Evolutionary conservation across 2,329 filamentous ascomycete species (phyloP).

Genomic region (Anthostomella pinea): DNA sequence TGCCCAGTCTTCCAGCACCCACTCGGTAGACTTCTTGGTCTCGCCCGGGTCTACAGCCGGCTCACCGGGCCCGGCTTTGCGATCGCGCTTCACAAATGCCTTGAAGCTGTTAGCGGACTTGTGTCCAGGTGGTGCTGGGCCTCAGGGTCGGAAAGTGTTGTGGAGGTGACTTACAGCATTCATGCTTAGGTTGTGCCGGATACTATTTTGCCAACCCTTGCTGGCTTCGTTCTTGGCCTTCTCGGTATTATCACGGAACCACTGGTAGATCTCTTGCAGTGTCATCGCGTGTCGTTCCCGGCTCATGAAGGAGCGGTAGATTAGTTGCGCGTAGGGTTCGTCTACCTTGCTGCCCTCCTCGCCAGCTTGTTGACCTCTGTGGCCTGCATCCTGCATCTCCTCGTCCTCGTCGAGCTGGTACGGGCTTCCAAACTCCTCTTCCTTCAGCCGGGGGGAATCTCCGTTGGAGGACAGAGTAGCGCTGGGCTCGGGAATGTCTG

Average conservation of each 20-base stretch:
- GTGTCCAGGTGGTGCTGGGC: too few species aligned
- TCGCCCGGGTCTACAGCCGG: slow-evolving; percentile 42
- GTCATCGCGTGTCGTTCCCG: slow-evolving; percentile 67
- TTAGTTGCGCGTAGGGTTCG: slow-evolving; percentile 77
- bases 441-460: slow-evolving; percentile 8
- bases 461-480: slow-evolving; percentile 3
- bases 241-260: slow-evolving; percentile 79
- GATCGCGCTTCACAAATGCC: slow-evolving; percentile 42
- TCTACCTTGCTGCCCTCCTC: slow-evolving; percentile 36
- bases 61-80: slow-evolving; percentile 40
- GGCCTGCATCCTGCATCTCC: slow-evolving; percentile 12
- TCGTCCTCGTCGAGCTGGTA: slow-evolving; percentile 7
- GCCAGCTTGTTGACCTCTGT: slow-evolving; percentile 23
- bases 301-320: slow-evolving; percentile 72
- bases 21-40: slow-evolving; percentile 67
- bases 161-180: slow-evolving; percentile 65
- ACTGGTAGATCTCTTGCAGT: slow-evolving; percentile 83
- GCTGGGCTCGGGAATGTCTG: slow-evolving; percentile 8
- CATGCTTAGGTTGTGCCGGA: slow-evolving; percentile 95
- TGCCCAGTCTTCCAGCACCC: slow-evolving; percentile 72
- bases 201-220: slow-evolving; percentile 92
- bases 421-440: background rate
- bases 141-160: background rate
- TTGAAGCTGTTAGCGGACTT: slow-evolving; percentile 12
- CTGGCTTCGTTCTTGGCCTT: slow-evolving; percentile 63